Conservation (phyloP, 371 early-diverging fungal genomes). For the Lichtheimia hyalospora region DNA sequence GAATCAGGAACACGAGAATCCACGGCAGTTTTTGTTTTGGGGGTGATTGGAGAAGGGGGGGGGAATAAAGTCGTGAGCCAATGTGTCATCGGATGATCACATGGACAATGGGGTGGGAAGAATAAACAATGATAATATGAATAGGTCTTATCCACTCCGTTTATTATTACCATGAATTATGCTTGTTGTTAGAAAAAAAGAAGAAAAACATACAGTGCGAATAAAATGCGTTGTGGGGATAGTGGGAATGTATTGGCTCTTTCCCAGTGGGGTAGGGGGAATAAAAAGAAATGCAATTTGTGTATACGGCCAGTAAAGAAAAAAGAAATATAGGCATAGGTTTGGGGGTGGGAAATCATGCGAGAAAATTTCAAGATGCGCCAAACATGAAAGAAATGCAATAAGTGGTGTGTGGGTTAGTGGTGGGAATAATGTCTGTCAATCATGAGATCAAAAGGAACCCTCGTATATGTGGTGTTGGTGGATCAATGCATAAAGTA, state of each 20-base stretch:
- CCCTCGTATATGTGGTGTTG: background rate
- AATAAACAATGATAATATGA: background rate
- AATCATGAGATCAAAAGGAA: conserved; percentile 12
- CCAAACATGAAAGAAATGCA: conserved; percentile 4
- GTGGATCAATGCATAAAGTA: conserved; percentile 13
- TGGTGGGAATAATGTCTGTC: conserved; percentile 3
- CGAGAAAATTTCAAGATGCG: conserved; percentile 3
- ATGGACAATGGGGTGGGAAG: background rate
- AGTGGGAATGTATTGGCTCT: background rate
- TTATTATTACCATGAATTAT: background rate
- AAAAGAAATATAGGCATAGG: conserved; percentile 6
- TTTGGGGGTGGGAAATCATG: background rate
- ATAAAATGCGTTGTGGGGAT: background rate
- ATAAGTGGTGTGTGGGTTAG: background rate
- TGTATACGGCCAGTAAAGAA: conserved; percentile 11
- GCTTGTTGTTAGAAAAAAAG: background rate
- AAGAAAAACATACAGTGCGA: background rate
- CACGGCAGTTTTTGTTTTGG: background rate
- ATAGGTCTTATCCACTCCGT: conserved; percentile 2
- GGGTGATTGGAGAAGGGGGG: no score
- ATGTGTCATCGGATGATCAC: background rate
- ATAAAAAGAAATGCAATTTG: conserved; percentile 9
- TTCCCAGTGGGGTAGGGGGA: background rate
- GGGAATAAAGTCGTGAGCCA: background rate
- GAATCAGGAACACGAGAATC: conserved; percentile 2